phyloP scores from a whole-genome alignment of 1,139 yeast genomes.

The Entelexis paramagnoliae region DNA sequence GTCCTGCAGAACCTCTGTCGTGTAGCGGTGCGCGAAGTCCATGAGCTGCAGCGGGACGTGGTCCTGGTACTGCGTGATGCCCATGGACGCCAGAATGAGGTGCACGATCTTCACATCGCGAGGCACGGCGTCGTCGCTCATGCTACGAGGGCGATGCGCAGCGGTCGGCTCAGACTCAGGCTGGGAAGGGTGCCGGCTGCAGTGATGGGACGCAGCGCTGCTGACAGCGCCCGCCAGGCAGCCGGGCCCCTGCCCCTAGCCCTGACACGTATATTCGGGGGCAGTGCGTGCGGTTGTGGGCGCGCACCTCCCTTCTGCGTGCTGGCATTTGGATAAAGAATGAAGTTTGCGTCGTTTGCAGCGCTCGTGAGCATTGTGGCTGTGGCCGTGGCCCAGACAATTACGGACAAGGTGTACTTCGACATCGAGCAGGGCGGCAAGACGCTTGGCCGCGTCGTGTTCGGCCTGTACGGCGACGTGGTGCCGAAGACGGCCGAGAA shows the following conservation, averaged over 20 bases:
- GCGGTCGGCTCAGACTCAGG: too few species aligned
- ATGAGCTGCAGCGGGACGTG: slow-evolving; percentile 88
- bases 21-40: slow-evolving; percentile 92
- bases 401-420: slow-evolving; percentile 62
- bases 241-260: too few species aligned
- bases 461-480: slow-evolving; percentile 83
- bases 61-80: slow-evolving; percentile 84
- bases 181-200: too few species aligned
- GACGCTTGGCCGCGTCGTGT: slow-evolving; percentile 62
- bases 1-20: slow-evolving; percentile 75
- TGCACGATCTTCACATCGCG: slow-evolving; percentile 87
- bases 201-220: too few species aligned
- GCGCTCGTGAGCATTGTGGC: slow-evolving; percentile 12
- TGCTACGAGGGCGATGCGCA: too few species aligned
- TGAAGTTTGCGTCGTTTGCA: slow-evolving; percentile 13
- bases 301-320: too few species aligned
- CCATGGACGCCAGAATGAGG: slow-evolving; percentile 84
- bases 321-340: too few species aligned
- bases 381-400: slow-evolving; percentile 38
- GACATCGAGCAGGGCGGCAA: slow-evolving; percentile 57
- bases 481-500: slow-evolving; percentile 98
- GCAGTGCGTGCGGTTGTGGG: too few species aligned
- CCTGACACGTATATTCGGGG: too few species aligned
- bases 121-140: slow-evolving; percentile 38
- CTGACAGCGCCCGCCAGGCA: too few species aligned